Evolutionary conservation across 192 early-diverging fungal genomes (phyloP), one percentile per base, ranked within the genome.

Genomic region (Gigaspora rosea): DNA sequence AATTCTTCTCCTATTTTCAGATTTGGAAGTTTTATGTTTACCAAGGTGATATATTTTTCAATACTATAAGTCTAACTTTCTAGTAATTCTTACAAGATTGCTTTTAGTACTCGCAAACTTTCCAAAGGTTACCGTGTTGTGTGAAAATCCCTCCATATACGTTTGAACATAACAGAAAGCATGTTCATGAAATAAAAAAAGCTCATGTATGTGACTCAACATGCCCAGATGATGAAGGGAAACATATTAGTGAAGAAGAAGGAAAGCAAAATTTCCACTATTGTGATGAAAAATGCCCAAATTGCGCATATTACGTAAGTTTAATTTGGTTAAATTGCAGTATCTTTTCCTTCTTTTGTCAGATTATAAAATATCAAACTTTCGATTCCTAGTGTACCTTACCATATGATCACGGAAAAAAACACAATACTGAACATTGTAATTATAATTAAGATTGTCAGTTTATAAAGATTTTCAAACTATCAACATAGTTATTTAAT

Each of bases 111-210:
- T 62, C 75, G 7, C 82, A 82, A 82, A 63, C 51, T 2, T 46
- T n/a, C 11, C 33, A 52, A 48, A 61, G 75, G n/a, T 61, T 84
- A 18, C 48, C 18, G 32, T 83, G 82, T 46, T 82, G 63, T 36
- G 79, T 73, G 10, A 79, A 73, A 51, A 84, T 83, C 47, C 82
- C 82, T 12, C 47, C 82, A 27, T 73, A 80, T 36, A 36, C 81
- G 50, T 56, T 81, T 41, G 66, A 22, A 35, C 82, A 83, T 32
- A 52, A 71, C 16, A 82, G 82, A 13, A 69, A 47, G 4, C 82
- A 83, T 66, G 64, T 72, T 32, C 82, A 83, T 36, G 51, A 33
- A 54, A 41, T 35, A 15, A 65, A 73, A 59, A 72, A 83, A 13
- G 48, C 33, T 36, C 81, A 83, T 47, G 61, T 52, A 49, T 83